Evolutionary conservation across 495 filamentous ascomycete genomes (phyloP), one percentile per base, ranked within the genome.

Genomic region (Aspergillus egyptiacus): DNA sequence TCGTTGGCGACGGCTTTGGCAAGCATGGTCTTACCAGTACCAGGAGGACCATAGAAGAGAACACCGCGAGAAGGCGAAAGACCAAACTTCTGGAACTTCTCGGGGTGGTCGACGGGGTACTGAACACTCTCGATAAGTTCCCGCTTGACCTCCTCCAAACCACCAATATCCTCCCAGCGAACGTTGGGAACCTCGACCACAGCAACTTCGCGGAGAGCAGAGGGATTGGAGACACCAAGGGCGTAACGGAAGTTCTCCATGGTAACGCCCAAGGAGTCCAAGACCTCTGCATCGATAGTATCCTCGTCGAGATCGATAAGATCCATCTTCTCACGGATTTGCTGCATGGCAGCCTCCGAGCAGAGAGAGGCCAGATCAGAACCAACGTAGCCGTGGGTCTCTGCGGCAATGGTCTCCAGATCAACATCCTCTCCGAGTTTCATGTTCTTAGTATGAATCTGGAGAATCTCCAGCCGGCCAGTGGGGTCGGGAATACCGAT

Each of bases 361-460:
- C 93, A 98, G 48, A 98, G 85, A n/a, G 93, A 95, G 31, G 93
- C 93, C 65, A 98, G 72, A 84, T 98, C 93, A 28, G 93, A 97
- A 73, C 93, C 93, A 66, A 98, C 93, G 59, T 96, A 97, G 75
- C 93, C 93, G 74, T 98, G 93, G 41, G 93, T 98, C 77, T 98
- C 94, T 30, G 94, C 83, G 30, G 93, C 94, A 61, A 98, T 96
- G 58, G 88, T 82, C 76, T 95, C 90, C 17, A 98, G 84, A 63
- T 98, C 93, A 33, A 98, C 93, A 65, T 97, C 93, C 36, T 96
- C 94, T 38, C 74, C 89, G 23, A 98, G 81, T 78, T 97, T 98
- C 93, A 98, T 98, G 81, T 98, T 98, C 83, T 98, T 98, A 59
- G 94, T 97, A 76, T 98, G 93, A 56, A 98, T 98, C 70, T 91